Evolutionary conservation across 2,329 filamentous ascomycete genomes (phyloP).

Genomic region (Alternaria consortialis): DNA sequence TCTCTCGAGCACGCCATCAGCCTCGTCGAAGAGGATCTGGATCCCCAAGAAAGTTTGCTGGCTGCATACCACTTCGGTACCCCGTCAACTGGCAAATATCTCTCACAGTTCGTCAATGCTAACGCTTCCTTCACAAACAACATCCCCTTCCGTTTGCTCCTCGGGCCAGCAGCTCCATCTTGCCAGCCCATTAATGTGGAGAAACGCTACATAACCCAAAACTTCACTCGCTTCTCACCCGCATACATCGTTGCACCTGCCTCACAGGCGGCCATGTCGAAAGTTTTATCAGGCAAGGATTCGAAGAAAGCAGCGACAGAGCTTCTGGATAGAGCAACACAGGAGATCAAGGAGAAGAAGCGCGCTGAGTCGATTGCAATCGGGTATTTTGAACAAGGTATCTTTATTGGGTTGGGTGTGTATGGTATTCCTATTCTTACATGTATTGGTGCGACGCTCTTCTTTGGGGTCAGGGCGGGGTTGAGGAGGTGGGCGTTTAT

Average conservation of each 20-base stretch:
- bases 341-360: constrained; percentile 45
- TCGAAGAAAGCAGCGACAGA: constrained; percentile 21
- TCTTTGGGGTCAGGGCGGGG: constrained; percentile 37
- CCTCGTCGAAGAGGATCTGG: constrained; percentile 50
- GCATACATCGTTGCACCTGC: constrained; percentile 22
- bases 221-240: constrained; percentile 33
- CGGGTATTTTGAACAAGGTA: constrained; percentile 46
- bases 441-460: constrained; percentile 37
- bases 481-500: constrained; percentile 31
- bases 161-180: constrained; percentile 42
- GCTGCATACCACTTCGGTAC: constrained; percentile 65
- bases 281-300: constrained; percentile 20
- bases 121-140: constrained; percentile 65
- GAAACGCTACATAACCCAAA: constrained; percentile 28
- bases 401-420: constrained; percentile 48
- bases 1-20: constrained; percentile 66
- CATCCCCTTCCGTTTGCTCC: constrained; percentile 63
- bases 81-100: constrained; percentile 64
- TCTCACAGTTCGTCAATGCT: constrained; percentile 64
- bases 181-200: constrained; percentile 26
- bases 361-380: constrained; percentile 43
- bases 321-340: constrained; percentile 25
- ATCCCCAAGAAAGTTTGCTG: constrained; percentile 38
- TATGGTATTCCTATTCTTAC: constrained; percentile 43
- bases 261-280: constrained; percentile 30